Conservation (phyloP, 306 rosid species). For the Hylodesmum podocarpum region DNA sequence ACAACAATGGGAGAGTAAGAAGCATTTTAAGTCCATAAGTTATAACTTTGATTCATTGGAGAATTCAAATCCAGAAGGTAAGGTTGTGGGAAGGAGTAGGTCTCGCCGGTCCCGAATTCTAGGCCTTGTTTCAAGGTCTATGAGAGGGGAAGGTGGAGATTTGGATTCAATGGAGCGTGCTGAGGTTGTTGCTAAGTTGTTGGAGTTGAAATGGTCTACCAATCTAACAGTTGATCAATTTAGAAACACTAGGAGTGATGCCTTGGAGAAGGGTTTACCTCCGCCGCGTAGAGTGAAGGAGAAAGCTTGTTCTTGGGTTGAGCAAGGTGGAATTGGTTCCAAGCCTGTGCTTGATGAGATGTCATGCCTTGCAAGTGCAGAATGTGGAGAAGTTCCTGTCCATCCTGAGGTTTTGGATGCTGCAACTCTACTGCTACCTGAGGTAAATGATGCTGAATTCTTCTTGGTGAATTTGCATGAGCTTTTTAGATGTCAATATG, state of each 20-base stretch:
- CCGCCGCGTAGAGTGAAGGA: neutral
- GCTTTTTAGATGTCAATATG: too few species aligned
- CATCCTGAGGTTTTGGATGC: slow-evolving; percentile 32
- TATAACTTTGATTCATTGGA: slow-evolving; percentile 32
- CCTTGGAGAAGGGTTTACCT: slow-evolving; percentile 24
- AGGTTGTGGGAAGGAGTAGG: slow-evolving; percentile 41
- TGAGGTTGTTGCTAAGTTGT: slow-evolving; percentile 78
- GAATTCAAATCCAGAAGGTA: slow-evolving; percentile 23
- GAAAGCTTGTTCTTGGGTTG: slow-evolving; percentile 27
- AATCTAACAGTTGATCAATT: slow-evolving; percentile 46
- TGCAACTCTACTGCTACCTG: slow-evolving; percentile 39
- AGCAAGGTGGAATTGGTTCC: slow-evolving; percentile 21
- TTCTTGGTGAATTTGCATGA: neutral
- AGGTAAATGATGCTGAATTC: slow-evolving; percentile 43
- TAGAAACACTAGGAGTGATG: slow-evolving; percentile 19
- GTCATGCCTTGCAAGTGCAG: slow-evolving; percentile 40
- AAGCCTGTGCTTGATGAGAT: slow-evolving; percentile 15
- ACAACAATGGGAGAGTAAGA: slow-evolving; percentile 29
- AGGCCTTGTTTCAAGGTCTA: slow-evolving; percentile 51
- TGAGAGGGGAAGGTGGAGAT: slow-evolving; percentile 42
- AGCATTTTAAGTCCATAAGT: slow-evolving; percentile 47
- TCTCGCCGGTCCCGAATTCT: slow-evolving; percentile 58
- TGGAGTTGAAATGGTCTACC: slow-evolving; percentile 93
- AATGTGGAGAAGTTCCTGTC: slow-evolving; percentile 37
- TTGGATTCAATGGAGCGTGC: slow-evolving; percentile 67